Conservation (phyloP, 805 yeast genomes). For the Hanseniaspora vineae region DNA sequence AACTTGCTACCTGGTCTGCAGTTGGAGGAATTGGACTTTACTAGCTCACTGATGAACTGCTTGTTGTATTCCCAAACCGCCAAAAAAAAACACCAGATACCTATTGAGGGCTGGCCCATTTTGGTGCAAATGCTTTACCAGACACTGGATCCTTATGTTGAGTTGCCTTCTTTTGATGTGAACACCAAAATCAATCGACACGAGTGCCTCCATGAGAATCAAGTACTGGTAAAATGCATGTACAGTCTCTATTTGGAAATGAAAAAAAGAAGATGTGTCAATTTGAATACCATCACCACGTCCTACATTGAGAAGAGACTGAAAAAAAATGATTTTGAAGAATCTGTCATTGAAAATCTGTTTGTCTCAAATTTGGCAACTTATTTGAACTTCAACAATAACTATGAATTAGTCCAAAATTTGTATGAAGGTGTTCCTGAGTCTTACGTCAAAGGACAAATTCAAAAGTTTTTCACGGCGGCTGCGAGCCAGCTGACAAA, state of each 20-base stretch:
- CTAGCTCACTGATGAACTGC: slow-evolving; percentile 19
- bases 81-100: neutral
- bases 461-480: neutral
- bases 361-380: slow-evolving; percentile 13
- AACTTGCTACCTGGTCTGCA: neutral
- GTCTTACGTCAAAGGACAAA: neutral
- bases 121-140: slow-evolving; percentile 13
- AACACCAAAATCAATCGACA: slow-evolving; percentile 4
- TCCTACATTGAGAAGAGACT: slow-evolving; percentile 24
- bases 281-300: slow-evolving; percentile 20
- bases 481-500: neutral
- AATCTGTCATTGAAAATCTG: slow-evolving; percentile 14
- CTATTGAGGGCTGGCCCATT: slow-evolving; percentile 12
- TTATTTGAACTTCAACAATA: slow-evolving; percentile 16
- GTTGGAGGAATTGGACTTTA: slow-evolving; percentile 4
- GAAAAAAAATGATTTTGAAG: neutral
- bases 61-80: slow-evolving; percentile 6
- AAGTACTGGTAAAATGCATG: slow-evolving; percentile 21
- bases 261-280: slow-evolving; percentile 19
- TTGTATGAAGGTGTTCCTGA: neutral
- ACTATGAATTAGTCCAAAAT: slow-evolving; percentile 11
- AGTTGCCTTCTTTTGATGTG: slow-evolving; percentile 4
- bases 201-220: slow-evolving; percentile 17
- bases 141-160: slow-evolving; percentile 1
- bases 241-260: slow-evolving; percentile 25